A percentile compares a stretch with the other conserved stretches of the same genome.
Evolutionary conservation across 176 grass and related monocot genomes (phyloP).

Genomic region (Zizania latifolia): DNA sequence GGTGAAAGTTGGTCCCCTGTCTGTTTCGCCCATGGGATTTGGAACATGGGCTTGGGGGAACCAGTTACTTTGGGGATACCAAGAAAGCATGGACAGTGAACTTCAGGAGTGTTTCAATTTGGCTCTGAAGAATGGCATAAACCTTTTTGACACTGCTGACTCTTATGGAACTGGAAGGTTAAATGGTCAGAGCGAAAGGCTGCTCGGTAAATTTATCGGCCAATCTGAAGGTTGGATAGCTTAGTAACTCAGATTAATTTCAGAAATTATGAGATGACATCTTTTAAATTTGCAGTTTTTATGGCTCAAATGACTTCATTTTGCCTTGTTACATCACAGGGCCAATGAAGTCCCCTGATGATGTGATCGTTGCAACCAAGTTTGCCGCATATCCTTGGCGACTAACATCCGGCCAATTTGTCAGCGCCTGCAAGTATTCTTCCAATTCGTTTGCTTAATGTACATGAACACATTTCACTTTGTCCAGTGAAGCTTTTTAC

Average conservation of each 20-base stretch:
- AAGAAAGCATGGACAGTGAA: conserved; percentile 73
- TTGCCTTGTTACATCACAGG: conserved; percentile 26
- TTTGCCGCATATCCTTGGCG: conserved; percentile 97
- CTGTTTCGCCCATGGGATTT: conserved; percentile 84
- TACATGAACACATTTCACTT: conserved; percentile 24
- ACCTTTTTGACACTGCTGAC: conserved; percentile 91
- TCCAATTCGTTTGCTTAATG: conserved; percentile 52
- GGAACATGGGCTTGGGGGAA: conserved; percentile 98
- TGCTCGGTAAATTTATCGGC: conserved; percentile 79
- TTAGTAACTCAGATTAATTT: not conserved
- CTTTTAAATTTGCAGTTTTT: not conserved
- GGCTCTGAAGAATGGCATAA: conserved; percentile 74
- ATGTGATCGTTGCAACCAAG: conserved; percentile 86
- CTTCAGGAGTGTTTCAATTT: conserved; percentile 82
- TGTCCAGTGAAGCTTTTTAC: not conserved
- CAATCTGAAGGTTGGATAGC: conserved; percentile 50
- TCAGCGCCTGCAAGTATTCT: conserved; percentile 92
- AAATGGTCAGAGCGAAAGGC: conserved; percentile 80
- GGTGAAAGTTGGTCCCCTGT: conserved; percentile 80
- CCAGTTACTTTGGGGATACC: conserved; percentile 82
- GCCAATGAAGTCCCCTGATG: conserved; percentile 39
- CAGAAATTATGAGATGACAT: not conserved
- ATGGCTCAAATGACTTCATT: not conserved
- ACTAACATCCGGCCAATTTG: conserved; percentile 88
- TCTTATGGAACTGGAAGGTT: conserved; percentile 82